Evolutionary conservation across 345 rosid species (phyloP), one percentile per base, ranked within the genome.

Genomic region (Toxicodendron radicans): DNA sequence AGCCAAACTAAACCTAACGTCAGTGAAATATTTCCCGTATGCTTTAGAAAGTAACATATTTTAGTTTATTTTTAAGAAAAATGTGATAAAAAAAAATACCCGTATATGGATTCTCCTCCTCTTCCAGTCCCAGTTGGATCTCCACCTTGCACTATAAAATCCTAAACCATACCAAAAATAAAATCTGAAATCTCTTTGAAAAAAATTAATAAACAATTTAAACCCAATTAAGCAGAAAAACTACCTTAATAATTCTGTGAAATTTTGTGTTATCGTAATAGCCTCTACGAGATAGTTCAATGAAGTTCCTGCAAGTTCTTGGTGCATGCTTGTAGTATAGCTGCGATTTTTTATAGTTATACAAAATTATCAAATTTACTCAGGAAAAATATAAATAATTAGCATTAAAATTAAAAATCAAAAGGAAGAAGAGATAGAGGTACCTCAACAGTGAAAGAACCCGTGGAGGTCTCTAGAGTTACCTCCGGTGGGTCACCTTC

Each of bases 91-190:
- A 45, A 65, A 18, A 33, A 53, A 60, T 85, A 95, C 98, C 97
- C 99, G 46, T 92, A 95, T 53, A 92, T 93, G 67, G 98, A 93
- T 79, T 91, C 88, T 66, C 97, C 97, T 21, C 97, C 97, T 76
- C 93, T 89, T 76, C 98, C 99, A 61, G 99, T 93, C 53, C 95
- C 99, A 0, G 99, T 95, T 53, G 98, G 99, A 84, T 95, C 98
- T 27, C 99, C 99, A 74, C 99, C 98, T 88, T 95, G 98, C 70
- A 95, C 95, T 18, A 95, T 90, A 84, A 95, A 95, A 76, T 90
- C 99, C 98, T 95, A 71, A 64, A 74, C n/a, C 72, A 58, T 32
- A 79, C 57, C 17, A 59, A 18, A 17, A 24, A 46, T 43, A 66
- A 21, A 56, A 32, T 38, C n/a, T 1, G 13, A 53, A 49, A 16